A percentile compares a stretch with the other conserved stretches of the same genome.
Evolutionary conservation across 768 basidiomycete genomes (phyloP).

Genomic region (Mycena kentingensis): DNA sequence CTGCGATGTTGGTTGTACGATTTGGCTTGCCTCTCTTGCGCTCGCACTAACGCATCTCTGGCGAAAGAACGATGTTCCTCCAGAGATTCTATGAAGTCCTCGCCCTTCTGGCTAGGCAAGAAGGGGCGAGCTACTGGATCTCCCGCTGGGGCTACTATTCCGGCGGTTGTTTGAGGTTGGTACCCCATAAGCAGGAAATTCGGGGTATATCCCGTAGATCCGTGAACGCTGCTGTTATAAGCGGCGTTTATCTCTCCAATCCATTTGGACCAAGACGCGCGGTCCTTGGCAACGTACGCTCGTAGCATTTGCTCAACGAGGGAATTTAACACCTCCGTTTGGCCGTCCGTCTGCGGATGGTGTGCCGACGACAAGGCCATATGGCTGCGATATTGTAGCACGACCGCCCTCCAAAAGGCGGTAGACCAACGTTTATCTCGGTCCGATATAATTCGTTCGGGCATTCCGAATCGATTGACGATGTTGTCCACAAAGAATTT

Average conservation of each 20-base stretch:
- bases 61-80: background rate
- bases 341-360: too few species aligned
- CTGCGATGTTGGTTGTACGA: conserved; percentile 15
- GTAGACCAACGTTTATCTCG: conserved; percentile 4
- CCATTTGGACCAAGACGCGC: conserved; percentile 27
- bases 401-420: conserved; percentile 19
- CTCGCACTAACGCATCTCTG: conserved; percentile 13
- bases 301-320: too few species aligned
- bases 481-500: conserved; percentile 2
- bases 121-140: conserved; percentile 7
- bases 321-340: too few species aligned
- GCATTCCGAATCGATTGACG: too few species aligned
- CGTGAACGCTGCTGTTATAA: conserved; percentile 27
- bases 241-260: conserved; percentile 26
- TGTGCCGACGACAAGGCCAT: conserved; percentile 27
- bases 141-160: background rate
- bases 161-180: conserved; percentile 13
- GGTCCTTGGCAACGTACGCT: too few species aligned
- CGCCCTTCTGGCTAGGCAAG: conserved; percentile 3
- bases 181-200: conserved; percentile 27
- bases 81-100: too few species aligned
- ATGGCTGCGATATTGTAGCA: background rate
- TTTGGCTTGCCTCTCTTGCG: too few species aligned
- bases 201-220: conserved; percentile 24
- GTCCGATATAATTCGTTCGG: conserved; percentile 7